Evolutionary conservation across 2,329 filamentous ascomycete genomes (phyloP).

Genomic region (Hymenoscyphus albidus): DNA sequence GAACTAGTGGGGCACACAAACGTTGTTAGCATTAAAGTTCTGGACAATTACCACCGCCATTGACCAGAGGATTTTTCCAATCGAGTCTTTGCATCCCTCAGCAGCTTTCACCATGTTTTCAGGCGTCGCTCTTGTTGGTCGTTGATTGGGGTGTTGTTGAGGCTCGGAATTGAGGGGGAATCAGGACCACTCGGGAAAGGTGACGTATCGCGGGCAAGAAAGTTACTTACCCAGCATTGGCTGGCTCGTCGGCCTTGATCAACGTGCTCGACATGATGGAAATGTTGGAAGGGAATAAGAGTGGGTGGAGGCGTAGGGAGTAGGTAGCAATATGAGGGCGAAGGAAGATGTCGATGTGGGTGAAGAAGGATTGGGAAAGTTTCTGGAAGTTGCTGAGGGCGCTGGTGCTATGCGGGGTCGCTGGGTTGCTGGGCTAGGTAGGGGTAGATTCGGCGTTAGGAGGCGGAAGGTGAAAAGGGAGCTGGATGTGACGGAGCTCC

Average conservation of each 20-base stretch:
- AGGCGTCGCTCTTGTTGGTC: conserved; percentile 6
- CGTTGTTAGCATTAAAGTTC: conserved; percentile 37
- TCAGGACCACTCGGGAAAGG: conserved; percentile 8
- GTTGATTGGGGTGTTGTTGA: conserved; percentile 15
- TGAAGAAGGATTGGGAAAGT: background rate
- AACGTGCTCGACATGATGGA: conserved; percentile 47
- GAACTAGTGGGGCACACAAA: conserved; percentile 50
- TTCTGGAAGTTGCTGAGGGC: too few relatives aligned
- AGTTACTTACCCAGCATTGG: conserved; percentile 48
- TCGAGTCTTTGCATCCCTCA: background rate
- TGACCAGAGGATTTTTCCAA: conserved; percentile 20
- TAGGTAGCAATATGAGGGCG: background rate
- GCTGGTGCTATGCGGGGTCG: too few relatives aligned
- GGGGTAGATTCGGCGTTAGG: too few relatives aligned
- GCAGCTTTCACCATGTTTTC: conserved; percentile 16
- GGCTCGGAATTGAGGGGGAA: conserved; percentile 9
- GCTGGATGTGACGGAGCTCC: too few relatives aligned
- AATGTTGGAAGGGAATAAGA: background rate
- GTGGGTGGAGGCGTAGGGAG: background rate
- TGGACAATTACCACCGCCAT: conserved; percentile 25
- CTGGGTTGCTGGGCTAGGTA: too few relatives aligned
- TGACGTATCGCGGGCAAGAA: conserved; percentile 29
- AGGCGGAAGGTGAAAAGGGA: too few relatives aligned
- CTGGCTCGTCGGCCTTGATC: conserved; percentile 46
- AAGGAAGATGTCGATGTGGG: background rate